These are phyloP conservation scores for Quercus wislizeni DNA, from an alignment of 306 rosid species.

Conservation along the genomic window DNA sequence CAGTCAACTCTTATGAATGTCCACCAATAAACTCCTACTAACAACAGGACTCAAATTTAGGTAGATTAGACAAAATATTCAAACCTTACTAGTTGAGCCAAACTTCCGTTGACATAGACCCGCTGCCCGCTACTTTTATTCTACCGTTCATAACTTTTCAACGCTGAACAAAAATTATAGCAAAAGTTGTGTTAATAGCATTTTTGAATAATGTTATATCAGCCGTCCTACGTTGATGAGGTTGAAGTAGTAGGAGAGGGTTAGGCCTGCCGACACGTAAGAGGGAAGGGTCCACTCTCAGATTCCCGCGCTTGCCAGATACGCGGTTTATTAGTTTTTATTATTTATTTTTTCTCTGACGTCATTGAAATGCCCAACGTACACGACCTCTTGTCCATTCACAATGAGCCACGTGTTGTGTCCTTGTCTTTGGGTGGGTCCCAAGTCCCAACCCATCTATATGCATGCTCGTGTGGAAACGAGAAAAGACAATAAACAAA, in stretches of 20 bases:
- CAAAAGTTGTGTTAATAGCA: no score
- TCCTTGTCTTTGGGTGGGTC: not conserved
- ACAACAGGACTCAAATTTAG: accelerated
- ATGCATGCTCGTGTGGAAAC: not conserved
- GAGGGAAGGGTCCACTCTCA: not conserved
- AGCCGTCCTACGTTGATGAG: conserved; percentile 12
- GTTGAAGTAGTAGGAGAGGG: conserved; percentile 17
- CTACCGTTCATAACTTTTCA: accelerated
- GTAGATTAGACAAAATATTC: accelerated
- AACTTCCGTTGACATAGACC: accelerated
- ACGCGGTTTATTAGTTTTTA: not conserved
- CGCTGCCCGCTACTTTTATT: no score
- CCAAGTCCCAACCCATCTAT: not conserved
- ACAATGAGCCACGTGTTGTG: conserved; percentile 13
- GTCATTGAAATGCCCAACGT: not conserved
- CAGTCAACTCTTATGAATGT: no score
- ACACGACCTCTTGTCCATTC: not conserved
- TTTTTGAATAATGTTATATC: no score
- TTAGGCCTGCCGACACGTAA: conserved; percentile 36
- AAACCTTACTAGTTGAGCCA: accelerated
- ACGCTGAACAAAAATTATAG: accelerated
- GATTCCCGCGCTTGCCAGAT: not conserved
- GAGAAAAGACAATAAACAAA: not conserved
- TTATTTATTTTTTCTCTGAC: not conserved
- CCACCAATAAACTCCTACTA: accelerated